These are phyloP conservation scores for Psilocybe cyanescens DNA, from an alignment of 768 basidiomycete species.

Conservation along the genomic window DNA sequence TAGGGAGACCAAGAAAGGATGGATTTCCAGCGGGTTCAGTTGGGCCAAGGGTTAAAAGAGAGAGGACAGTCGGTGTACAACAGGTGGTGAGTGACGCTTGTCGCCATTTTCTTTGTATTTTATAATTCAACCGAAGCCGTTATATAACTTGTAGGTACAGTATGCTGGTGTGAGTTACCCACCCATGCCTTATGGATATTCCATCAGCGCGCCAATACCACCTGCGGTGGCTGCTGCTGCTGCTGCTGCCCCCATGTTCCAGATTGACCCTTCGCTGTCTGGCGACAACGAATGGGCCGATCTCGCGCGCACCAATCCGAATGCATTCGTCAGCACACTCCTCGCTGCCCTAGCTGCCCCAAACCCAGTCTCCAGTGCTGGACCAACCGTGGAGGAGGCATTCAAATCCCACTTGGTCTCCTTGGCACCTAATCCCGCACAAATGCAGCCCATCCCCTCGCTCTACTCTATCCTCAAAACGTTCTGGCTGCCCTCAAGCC, in stretches of 20 bases:
- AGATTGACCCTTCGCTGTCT: conserved; percentile 56
- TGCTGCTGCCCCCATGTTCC: conserved; percentile 29
- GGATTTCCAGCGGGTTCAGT: conserved; percentile 81
- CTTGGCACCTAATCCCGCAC: conserved; percentile 51
- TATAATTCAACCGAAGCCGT: conserved; percentile 1
- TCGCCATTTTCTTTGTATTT: conserved; percentile 13
- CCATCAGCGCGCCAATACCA: conserved; percentile 26
- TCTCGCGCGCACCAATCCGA: conserved; percentile 56
- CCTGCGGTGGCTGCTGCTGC: conserved; percentile 34
- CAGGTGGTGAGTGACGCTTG: conserved; percentile 12
- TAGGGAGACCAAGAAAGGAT: conserved; percentile 82
- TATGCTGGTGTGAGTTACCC: conserved; percentile 29
- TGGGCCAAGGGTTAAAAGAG: conserved; percentile 41
- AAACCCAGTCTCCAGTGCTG: conserved; percentile 61
- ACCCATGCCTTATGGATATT: conserved; percentile 26
- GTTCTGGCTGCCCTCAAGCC: conserved; percentile 83
- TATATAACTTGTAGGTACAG: conserved; percentile 11
- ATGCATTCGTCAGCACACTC: conserved; percentile 59
- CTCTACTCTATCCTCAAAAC: conserved; percentile 81
- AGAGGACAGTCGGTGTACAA: conserved; percentile 18
- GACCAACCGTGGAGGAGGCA: conserved; percentile 73
- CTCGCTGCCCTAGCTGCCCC: conserved; percentile 63
- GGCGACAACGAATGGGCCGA: conserved; percentile 65
- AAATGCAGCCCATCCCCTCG: conserved; percentile 61
- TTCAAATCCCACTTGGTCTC: conserved; percentile 79